These are phyloP conservation scores for Cymbidium sinense DNA, from an alignment of 106 monocot species.

Conservation along the genomic window DNA sequence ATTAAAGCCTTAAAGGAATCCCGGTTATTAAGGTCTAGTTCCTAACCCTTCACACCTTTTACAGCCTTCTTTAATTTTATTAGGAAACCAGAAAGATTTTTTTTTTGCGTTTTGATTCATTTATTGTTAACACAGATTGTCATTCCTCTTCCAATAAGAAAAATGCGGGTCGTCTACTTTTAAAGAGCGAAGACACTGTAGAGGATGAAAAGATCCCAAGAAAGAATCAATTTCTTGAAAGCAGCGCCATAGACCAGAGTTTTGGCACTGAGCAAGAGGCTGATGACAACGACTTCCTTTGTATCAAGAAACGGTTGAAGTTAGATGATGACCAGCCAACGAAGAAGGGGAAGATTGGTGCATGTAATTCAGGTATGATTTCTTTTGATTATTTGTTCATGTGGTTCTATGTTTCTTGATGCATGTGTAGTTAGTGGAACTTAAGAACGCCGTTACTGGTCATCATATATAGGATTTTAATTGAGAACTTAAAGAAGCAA, in stretches of 20 bases:
- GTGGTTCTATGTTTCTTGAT: too few species aligned
- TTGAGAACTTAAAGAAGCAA: too few species aligned
- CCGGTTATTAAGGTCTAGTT: too few species aligned
- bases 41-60: too few species aligned
- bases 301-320: neutral
- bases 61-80: too few species aligned
- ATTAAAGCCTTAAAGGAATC: too few species aligned
- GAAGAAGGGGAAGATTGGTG: constrained; percentile 4
- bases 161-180: neutral
- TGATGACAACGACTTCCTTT: neutral
- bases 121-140: neutral
- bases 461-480: too few species aligned
- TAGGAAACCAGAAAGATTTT: too few species aligned
- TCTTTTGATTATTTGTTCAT: neutral
- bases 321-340: neutral
- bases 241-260: neutral
- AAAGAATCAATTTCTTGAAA: neutral
- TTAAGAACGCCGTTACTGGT: too few species aligned
- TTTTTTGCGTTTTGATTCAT: too few species aligned
- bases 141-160: neutral
- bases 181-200: neutral
- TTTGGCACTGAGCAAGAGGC: too few species aligned
- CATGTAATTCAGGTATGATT: neutral
- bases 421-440: too few species aligned
- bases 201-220: neutral